Base-by-base conservation (phyloP, 495 filamentous ascomycete species). In the Extremus antarcticus region DNA sequence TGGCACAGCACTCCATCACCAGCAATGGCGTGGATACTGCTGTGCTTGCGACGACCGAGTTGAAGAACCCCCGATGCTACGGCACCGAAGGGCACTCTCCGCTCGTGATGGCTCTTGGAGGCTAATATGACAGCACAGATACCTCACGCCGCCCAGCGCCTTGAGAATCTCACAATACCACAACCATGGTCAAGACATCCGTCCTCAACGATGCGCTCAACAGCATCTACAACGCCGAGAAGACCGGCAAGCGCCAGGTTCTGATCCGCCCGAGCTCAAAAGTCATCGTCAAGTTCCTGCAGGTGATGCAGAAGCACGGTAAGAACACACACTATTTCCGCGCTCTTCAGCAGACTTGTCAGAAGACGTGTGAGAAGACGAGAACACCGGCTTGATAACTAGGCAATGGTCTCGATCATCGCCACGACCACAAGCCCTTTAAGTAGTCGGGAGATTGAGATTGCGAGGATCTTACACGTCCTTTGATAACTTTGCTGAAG, bases 141-240 rank as follows among this genome's bases (percentile, higher is more conserved):
- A 72, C 70, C 70, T 72, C 68, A 57, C 48, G 58, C 63, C 65
- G 68, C 67, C 53, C 25, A 56, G 60, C 68, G 67, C 66, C 72
- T 83, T 89, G 87, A 94, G 87, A 90, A 94, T 83, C 82, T 85
- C 76, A 47, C 20, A 76, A 70, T 67, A 72, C 76, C 81, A 80
- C 70, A 80, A 96, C 82, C 70, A 98, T 97, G 92, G 90, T 95
- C 76, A 88, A 86, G 76, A 96, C 92, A 65, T 94, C 87, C 70
- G 90, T 95, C 71, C 89, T 98, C 70, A 94, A 97, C 79, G 92
- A 97, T 85, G 88, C 90, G 73, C 88, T 98, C 64, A 97, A 97
- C 73, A 81, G 84, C 79, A 95, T 98, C 84, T 97, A 98, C 87
- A 98, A 97, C 73, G 92, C 92, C 79, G 92, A 98, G 82, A 96